phyloP scores from a whole-genome alignment of 73 alveolate species.

The Loxodes magnus region DNA sequence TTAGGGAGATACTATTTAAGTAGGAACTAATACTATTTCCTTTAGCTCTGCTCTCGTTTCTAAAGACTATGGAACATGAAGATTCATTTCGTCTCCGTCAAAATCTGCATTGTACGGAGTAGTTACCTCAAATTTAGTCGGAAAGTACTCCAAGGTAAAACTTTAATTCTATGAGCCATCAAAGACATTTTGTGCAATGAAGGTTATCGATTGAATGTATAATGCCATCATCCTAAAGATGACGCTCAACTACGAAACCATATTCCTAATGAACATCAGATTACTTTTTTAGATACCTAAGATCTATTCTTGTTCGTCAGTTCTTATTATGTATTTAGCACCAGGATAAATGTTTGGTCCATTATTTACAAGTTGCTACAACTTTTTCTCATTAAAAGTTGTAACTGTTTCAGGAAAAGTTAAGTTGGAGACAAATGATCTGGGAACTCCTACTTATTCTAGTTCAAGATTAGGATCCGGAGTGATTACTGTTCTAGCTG shows the following conservation, averaged over 20 bases:
- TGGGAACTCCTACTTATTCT: constrained; percentile 97
- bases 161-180: constrained; percentile 99
- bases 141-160: constrained; percentile 98
- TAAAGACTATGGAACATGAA: constrained; percentile 96
- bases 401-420: constrained; percentile 98
- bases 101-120: constrained; percentile 99
- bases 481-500: constrained; percentile 99
- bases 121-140: constrained; percentile 96
- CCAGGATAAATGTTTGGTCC: constrained; percentile 97
- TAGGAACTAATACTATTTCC: constrained; percentile 93
- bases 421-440: constrained; percentile 87
- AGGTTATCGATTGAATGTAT: constrained; percentile 99
- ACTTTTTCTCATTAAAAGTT: constrained; percentile 62
- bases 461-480: constrained; percentile 98
- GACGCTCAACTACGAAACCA: constrained; percentile 97
- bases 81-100: constrained; percentile 99
- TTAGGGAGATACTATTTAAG: constrained; percentile 94
- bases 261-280: constrained; percentile 72
- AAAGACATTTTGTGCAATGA: constrained; percentile 99
- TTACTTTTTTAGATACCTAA: constrained; percentile 49
- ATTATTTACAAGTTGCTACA: constrained; percentile 71
- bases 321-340: constrained; percentile 82
- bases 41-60: constrained; percentile 94
- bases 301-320: constrained; percentile 73
- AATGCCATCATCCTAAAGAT: constrained; percentile 80